Evolutionary conservation across 768 basidiomycete genomes (phyloP), one percentile per base, ranked within the genome.

Genomic region (Pilatotrama ljubarskyi): DNA sequence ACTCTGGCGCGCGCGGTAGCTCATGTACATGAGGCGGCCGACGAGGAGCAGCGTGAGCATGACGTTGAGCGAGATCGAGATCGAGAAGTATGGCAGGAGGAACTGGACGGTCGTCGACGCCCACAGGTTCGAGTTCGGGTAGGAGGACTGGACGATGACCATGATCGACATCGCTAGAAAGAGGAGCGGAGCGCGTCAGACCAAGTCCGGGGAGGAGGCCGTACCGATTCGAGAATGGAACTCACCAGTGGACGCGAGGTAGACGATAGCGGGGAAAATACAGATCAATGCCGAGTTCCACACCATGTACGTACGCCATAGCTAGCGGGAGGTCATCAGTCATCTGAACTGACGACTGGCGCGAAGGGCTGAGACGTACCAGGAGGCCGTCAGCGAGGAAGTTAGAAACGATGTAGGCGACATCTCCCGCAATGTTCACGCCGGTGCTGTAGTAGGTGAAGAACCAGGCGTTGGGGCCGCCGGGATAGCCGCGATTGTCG

Each of bases 281-380:
- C 73, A 29, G 24, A 66, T 22, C 50, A 29, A 54, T 58, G 42
- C 7, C 9, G 37, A 44, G 52, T 47, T 57, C 57, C 62, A 68
- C n/a, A 71, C 61, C 10, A 67, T 54, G n/a, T 54, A 64, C 26
- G 55, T 55, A 3, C 70, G 67, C 55, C 65, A 69, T 8, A 71
- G 53, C 70, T 71, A 41, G 10, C 18, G n/a, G 3, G 17, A 25
- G 8, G 29, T 20, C 10, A 10, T 38, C 11, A 29, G 26, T 3
- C 26, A 15, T 4, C 13, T 22, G n/a, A 35, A 11, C 7, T 20
- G n/a, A 47, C 18, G 40, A 32, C 4, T 32, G 29, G 29, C 14
- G 11, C 1, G 17, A 14, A 26, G 20, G 5, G 10, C 13, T 13
- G 2, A 43, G 11, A 68, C 35, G 24, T 52, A 59, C 72, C 62